Conservation (phyloP, 2,329 filamentous ascomycete species). For the Hypocreales sp. region DNA sequence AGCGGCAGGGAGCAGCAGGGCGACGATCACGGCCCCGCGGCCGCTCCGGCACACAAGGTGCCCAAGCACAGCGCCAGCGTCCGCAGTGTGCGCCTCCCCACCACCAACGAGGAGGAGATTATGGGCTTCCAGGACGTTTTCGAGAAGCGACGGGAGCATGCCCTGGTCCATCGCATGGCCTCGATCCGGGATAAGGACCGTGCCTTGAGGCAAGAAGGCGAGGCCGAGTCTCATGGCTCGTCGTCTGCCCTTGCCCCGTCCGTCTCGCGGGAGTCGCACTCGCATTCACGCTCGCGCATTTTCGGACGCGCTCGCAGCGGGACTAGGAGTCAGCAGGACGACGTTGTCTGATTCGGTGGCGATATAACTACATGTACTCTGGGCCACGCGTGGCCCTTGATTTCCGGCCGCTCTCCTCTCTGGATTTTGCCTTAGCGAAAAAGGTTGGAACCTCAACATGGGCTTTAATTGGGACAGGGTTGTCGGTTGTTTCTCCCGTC, state of each 20-base stretch:
- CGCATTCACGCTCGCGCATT: constrained; percentile 14
- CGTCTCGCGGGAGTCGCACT: constrained; percentile 7
- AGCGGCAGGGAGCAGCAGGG: constrained; percentile 13
- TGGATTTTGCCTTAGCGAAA: too few relatives aligned
- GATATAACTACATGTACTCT: too few relatives aligned
- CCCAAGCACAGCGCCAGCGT: constrained; percentile 5
- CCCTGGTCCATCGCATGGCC: constrained; percentile 18
- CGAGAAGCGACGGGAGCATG: constrained; percentile 21
- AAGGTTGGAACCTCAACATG: too few relatives aligned
- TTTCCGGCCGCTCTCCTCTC: too few relatives aligned
- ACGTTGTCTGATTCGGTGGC: constrained; percentile 12
- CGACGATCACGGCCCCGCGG: constrained; percentile 6
- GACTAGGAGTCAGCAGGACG: constrained; percentile 11
- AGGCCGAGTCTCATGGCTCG: constrained; percentile 11
- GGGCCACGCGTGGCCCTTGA: too few relatives aligned
- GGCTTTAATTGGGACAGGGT: too few relatives aligned
- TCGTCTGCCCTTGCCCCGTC: constrained; percentile 12
- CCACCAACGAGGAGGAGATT: constrained; percentile 15
- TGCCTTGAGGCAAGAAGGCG: constrained; percentile 11
- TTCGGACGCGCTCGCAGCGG: constrained; percentile 13
- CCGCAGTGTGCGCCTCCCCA: constrained; percentile 5
- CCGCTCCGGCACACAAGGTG: constrained; percentile 4
- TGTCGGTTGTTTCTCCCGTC: too few relatives aligned
- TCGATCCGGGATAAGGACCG: constrained; percentile 22
- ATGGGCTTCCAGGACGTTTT: constrained; percentile 31